Base-by-base conservation (phyloP, 192 early-diverging fungal genomes). In the Chytriomyces confervae region DNA sequence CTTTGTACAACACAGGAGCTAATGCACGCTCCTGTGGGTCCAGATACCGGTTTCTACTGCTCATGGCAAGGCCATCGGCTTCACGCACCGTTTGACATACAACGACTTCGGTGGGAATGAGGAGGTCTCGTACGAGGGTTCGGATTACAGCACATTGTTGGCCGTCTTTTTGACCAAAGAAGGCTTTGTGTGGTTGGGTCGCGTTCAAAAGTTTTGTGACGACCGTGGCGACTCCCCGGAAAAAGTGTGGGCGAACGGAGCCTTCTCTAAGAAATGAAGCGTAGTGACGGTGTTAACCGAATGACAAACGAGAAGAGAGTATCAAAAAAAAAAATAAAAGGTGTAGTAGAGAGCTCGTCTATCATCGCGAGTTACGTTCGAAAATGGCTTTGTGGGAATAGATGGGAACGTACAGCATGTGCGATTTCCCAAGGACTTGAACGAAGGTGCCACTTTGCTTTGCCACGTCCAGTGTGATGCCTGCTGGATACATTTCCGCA, bases 131-230 rank as follows among this genome's bases (percentile, higher is more conserved):
- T n/a, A 95, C 91, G 91, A 97, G 91, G 45, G 84, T 83, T 1
- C 89, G 78, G 27, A 97, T 57, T 1, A 84, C 86, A 48, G 66
- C 68, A 27, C 61, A 65, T 50, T 99, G 97, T 85, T 99, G 97
- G 5, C 90, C 91, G 78, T 99, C 97, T 83, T 99, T 99, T 81
- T 99, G 96, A 0, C 97, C 97, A 84, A 99, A 99, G 72, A 87
- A 95, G 10, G 93, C 94, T 23, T 85, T 69, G 20, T 93, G 90
- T 5, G 97, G 96, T 83, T 92, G 89, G 24, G 91, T 88, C 43
- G 94, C 92, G 82, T 96, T 96, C 79, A 99, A 93, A 29, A 99
- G 88, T 83, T 97, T 99, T 47, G 92, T 80, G 3, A 97, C 96
- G 0, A 99, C 92, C 1, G 97, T 99, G 0, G 95, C 93, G 5